Percentiles rank a stretch among this genome's conserved stretches.
phyloP scores from a whole-genome alignment of 2,329 filamentous ascomycete genomes.

The Epicoccum nigrum region DNA sequence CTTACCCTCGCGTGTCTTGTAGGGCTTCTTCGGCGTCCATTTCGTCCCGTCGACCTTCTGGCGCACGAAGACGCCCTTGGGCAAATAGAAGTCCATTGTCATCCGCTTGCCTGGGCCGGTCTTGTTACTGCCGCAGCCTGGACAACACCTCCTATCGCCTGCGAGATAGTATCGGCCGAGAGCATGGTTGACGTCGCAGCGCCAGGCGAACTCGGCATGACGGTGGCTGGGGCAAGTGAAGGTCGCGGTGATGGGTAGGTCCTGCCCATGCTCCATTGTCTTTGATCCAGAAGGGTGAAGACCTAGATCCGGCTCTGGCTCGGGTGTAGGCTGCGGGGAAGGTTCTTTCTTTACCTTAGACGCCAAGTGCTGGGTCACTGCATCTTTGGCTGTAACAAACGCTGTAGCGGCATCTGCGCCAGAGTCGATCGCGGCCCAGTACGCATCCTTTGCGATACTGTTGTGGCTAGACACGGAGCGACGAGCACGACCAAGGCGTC shows the following conservation, averaged over 20 bases:
- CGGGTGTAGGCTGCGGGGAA: background rate
- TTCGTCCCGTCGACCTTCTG: slow-evolving; percentile 25
- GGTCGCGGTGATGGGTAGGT: slow-evolving; percentile 25
- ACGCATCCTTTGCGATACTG: slow-evolving; percentile 33
- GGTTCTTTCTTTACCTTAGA: slow-evolving; percentile 15
- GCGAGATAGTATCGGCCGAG: slow-evolving; percentile 41
- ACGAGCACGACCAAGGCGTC: slow-evolving; percentile 1
- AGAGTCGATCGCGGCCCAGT: slow-evolving; percentile 23
- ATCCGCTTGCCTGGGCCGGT: slow-evolving; percentile 15
- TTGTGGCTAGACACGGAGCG: slow-evolving; percentile 27
- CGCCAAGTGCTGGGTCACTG: slow-evolving; percentile 20
- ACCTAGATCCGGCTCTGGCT: slow-evolving; percentile 21
- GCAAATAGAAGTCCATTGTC: slow-evolving; percentile 38
- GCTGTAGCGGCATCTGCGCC: slow-evolving; percentile 22
- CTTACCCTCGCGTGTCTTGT: slow-evolving; percentile 15
- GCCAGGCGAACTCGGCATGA: slow-evolving; percentile 30
- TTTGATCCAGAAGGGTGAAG: slow-evolving; percentile 34
- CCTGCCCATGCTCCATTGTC: slow-evolving; percentile 37
- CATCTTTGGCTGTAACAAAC: slow-evolving; percentile 16
- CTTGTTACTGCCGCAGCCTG: slow-evolving; percentile 29
- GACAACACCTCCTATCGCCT: slow-evolving; percentile 31
- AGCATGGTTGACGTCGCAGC: slow-evolving; percentile 37
- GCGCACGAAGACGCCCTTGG: slow-evolving; percentile 20
- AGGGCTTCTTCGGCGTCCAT: slow-evolving; percentile 28
- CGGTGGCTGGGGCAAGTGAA: slow-evolving; percentile 15